Conservation (phyloP, 495 filamentous ascomycete species). For the Penicillium waksmanii region DNA sequence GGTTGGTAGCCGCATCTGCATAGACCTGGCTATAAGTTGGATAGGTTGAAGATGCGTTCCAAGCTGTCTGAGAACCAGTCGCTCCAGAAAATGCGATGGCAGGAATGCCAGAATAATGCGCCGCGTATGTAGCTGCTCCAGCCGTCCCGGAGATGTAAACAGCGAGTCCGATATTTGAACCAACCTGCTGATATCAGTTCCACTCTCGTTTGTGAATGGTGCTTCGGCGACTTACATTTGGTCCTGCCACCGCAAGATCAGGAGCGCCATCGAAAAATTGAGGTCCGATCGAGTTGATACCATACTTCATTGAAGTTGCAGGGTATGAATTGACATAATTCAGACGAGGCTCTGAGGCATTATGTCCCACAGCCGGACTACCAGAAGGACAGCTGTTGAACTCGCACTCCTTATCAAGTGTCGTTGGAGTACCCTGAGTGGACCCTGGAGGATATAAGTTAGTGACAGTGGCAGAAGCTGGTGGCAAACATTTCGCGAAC, state of each 20-base stretch:
- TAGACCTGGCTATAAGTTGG: constrained; percentile 60
- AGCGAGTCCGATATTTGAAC: constrained; percentile 55
- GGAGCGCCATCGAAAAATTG: constrained; percentile 53
- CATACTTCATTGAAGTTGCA: constrained; percentile 65
- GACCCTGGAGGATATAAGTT: constrained; percentile 47
- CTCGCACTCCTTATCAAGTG: constrained; percentile 52
- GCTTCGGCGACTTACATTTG: constrained; percentile 48
- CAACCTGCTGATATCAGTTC: constrained; percentile 36
- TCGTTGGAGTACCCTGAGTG: constrained; percentile 47
- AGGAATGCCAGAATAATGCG: constrained; percentile 56
- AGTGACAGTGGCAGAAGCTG: background rate
- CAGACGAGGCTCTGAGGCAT: constrained; percentile 57
- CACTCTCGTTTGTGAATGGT: background rate
- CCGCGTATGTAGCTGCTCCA: constrained; percentile 61
- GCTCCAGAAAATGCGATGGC: constrained; percentile 66
- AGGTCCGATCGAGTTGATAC: constrained; percentile 58
- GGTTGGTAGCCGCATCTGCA: constrained; percentile 59
- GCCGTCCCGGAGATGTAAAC: constrained; percentile 65
- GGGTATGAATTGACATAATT: constrained; percentile 75
- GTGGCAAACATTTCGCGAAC: constrained; percentile 27
- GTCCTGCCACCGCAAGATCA: constrained; percentile 65
- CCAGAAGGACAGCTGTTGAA: constrained; percentile 61
- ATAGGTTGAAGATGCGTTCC: constrained; percentile 42
- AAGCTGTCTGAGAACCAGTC: constrained; percentile 53
- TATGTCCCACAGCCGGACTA: constrained; percentile 57